These are phyloP conservation scores for Puccinia hordei DNA, from an alignment of 1,284 basidiomycete genomes.

Conservation along the genomic window DNA sequence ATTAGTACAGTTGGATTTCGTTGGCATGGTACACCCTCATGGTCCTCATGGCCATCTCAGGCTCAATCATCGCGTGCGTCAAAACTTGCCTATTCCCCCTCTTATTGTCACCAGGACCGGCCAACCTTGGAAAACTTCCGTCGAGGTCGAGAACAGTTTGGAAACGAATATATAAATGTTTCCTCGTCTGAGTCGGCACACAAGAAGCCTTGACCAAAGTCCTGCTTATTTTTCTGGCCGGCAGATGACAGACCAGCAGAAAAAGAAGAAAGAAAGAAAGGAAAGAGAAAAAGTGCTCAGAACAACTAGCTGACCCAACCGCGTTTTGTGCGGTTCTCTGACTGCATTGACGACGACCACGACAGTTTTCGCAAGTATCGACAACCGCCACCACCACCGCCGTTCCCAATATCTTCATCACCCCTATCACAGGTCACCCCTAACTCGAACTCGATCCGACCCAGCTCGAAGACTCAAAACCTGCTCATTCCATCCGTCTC, in stretches of 20 bases:
- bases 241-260: background rate
- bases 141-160: background rate
- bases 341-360: background rate
- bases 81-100: background rate
- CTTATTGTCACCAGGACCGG: background rate
- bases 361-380: slow-evolving; percentile 34
- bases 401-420: slow-evolving; percentile 19
- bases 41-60: slow-evolving; percentile 40
- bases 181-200: slow-evolving; percentile 4
- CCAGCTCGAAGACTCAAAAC: slow-evolving; percentile 12
- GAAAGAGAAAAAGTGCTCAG: background rate
- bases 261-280: background rate
- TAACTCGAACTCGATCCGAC: background rate
- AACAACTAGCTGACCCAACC: background rate
- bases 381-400: slow-evolving; percentile 32
- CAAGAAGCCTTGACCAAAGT: background rate
- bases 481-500: slow-evolving; percentile 73
- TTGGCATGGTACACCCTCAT: slow-evolving; percentile 46
- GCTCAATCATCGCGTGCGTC: slow-evolving; percentile 43
- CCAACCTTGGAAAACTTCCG: background rate
- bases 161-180: background rate
- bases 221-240: background rate
- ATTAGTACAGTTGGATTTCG: slow-evolving; percentile 40
- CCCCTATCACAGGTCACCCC: slow-evolving; percentile 9
- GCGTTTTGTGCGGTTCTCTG: background rate